phyloP scores from a whole-genome alignment of 2,329 filamentous ascomycete genomes.

The Gremmenia infestans region DNA sequence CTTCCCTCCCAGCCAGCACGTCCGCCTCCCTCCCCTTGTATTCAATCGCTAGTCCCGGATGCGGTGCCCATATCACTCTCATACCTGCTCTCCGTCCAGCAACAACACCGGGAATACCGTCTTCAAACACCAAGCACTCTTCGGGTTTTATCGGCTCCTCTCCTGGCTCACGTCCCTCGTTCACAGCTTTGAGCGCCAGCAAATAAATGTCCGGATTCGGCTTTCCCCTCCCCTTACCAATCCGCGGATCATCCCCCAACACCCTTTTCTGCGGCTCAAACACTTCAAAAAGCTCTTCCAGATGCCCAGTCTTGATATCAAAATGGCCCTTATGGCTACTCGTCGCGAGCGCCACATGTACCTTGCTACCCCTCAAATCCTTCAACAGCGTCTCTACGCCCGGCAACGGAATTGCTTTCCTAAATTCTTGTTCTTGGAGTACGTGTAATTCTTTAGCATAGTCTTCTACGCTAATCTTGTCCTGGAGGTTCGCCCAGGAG shows the following conservation, averaged over 20 bases:
- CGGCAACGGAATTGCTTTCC: slow-evolving; percentile 65
- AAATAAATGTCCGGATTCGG: slow-evolving; percentile 92
- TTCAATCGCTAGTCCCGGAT: slow-evolving; percentile 69
- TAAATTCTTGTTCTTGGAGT: slow-evolving; percentile 70
- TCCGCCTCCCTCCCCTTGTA: slow-evolving; percentile 71
- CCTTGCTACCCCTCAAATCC: slow-evolving; percentile 45
- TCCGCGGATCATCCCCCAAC: slow-evolving; percentile 77
- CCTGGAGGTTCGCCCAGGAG: slow-evolving; percentile 76
- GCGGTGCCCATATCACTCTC: slow-evolving; percentile 89
- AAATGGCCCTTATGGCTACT: slow-evolving; percentile 49
- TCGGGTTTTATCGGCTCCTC: slow-evolving; percentile 66
- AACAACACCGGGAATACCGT: slow-evolving; percentile 88
- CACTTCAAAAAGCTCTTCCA: slow-evolving; percentile 51
- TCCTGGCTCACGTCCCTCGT: slow-evolving; percentile 60
- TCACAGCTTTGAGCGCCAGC: slow-evolving; percentile 78
- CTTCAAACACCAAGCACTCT: slow-evolving; percentile 94
- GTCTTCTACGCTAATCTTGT: slow-evolving; percentile 56
- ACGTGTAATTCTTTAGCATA: slow-evolving; percentile 55
- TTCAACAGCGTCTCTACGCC: slow-evolving; percentile 67
- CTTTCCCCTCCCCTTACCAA: slow-evolving; percentile 76
- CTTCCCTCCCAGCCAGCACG: slow-evolving; percentile 72
- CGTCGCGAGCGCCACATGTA: slow-evolving; percentile 79
- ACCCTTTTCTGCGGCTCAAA: slow-evolving; percentile 68
- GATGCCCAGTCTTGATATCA: slow-evolving; percentile 39
- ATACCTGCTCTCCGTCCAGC: slow-evolving; percentile 86